These are phyloP conservation scores for Amaranthus tricolor DNA, from an alignment of 179 eudicot genomes.

Conservation along the genomic window DNA sequence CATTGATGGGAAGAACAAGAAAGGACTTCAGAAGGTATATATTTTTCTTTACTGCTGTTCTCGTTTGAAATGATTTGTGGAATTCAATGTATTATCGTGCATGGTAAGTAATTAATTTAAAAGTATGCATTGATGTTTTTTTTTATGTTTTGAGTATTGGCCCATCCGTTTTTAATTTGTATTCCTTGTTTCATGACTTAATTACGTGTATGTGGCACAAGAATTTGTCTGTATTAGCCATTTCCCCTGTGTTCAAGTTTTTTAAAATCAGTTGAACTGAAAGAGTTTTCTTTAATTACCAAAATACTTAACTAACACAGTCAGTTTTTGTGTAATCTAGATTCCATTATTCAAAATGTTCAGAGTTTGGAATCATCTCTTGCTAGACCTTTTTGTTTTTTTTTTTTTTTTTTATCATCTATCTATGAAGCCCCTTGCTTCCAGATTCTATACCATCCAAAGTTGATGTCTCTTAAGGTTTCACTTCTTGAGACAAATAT, in stretches of 20 bases:
- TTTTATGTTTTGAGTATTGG: not conserved
- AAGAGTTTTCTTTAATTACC: no score
- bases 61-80: not conserved
- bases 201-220: no score
- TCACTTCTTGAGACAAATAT: no score
- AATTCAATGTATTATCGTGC: slow-evolving; percentile 1
- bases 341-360: not conserved
- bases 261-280: not conserved
- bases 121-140: not conserved
- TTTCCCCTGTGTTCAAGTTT: not conserved
- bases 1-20: slow-evolving; percentile 70
- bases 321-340: not conserved
- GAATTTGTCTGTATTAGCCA: slow-evolving; percentile 1
- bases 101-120: not conserved
- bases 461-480: no score
- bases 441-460: no score
- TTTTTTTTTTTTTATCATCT: no score
- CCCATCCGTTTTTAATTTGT: not conserved
- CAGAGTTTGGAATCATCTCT: not conserved
- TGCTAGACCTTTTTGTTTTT: not conserved
- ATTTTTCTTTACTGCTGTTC: not conserved
- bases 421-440: no score
- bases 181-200: not conserved
- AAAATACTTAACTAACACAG: not conserved
- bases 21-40: slow-evolving; percentile 64